Evolutionary conservation across 164 flowering plant species (phyloP).

Genomic region (Piper betle): DNA sequence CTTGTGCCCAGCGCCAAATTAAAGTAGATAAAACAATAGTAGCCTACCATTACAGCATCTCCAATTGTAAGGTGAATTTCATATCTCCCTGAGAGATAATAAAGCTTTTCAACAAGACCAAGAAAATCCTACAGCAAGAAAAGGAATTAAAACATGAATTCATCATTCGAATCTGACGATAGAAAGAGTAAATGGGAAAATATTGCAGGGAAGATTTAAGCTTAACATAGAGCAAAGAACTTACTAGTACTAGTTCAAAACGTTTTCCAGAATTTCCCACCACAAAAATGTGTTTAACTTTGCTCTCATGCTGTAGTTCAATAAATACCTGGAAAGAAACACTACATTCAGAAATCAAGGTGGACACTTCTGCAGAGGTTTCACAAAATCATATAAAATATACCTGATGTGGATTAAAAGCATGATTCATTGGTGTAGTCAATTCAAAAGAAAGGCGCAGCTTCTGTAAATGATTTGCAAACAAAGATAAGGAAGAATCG

Average conservation of each 20-base stretch:
- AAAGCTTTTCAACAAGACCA: constrained; percentile 86
- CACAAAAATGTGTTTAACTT: constrained; percentile 74
- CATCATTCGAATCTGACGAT: no score
- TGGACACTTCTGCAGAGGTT: background rate
- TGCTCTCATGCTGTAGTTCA: constrained; percentile 74
- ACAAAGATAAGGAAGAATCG: constrained; percentile 40
- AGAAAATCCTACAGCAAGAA: constrained; percentile 60
- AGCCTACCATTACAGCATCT: constrained; percentile 80
- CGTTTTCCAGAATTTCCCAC: constrained; percentile 54
- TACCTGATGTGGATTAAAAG: constrained; percentile 90
- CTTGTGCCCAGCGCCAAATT: background rate
- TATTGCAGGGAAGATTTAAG: no score
- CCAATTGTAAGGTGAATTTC: constrained; percentile 82
- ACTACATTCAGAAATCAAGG: background rate
- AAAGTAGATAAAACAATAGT: background rate
- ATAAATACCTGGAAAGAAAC: constrained; percentile 65
- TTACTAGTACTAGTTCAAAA: constrained; percentile 56
- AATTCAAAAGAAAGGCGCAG: constrained; percentile 63
- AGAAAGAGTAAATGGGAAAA: no score
- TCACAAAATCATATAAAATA: constrained; percentile 1
- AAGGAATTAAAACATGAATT: background rate
- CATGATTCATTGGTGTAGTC: constrained; percentile 45
- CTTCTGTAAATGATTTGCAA: constrained; percentile 95
- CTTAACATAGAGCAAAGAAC: background rate
- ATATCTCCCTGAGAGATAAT: constrained; percentile 88